Evolutionary conservation across 371 early-diverging fungal species (phyloP), one percentile per base, ranked within the genome.

Genomic region (Coemansia sp.): DNA sequence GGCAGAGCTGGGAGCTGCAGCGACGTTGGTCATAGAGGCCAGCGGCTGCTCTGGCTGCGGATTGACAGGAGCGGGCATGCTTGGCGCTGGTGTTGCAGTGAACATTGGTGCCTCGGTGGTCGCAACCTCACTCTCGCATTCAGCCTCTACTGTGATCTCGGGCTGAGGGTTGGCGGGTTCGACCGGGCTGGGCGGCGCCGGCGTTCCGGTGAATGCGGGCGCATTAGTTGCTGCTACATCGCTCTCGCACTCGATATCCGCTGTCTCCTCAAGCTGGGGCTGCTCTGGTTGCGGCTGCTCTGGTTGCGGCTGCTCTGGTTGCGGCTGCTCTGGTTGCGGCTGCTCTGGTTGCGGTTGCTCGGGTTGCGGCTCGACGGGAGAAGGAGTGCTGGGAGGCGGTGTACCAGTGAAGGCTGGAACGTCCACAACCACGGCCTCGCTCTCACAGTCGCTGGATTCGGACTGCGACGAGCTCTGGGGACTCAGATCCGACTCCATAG

Each of bases 121-220:
- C 7, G 34, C 6, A 14, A 6, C 52, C 14, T 35, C 35, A 35
- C 16, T 35, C 14, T 30, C 20, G 14, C 13, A 32, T 5, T 57
- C 57, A 30, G 43, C 32, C n/a, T 38, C 34, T 38, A 39, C 48
- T 1, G 55, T 40, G 13, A 20, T 40, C 10, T 9, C 34, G 11
- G 55, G 45, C 16, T 47, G 30, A 6, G 54, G 55, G 4, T 43
- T 20, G 11, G 49, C 7, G 13, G 54, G 32, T 20, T 5, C 31
- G 34, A 51, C 40, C 2, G 39, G 20, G 47, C 14, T 45, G 7
- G 52, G 34, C 16, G 51, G 52, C 31, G 51, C 48, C 7, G 59
- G 62, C 5, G 57, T 39, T 1, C 58, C 62, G 1, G 62, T 36
- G 6, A 61, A 62, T 30, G 47, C 62, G n/a, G 62, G 58, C 30